Evolutionary conservation across 768 basidiomycete species (phyloP), one percentile per base, ranked within the genome.

Genomic region (Porphyrellus cyaneotinctus): DNA sequence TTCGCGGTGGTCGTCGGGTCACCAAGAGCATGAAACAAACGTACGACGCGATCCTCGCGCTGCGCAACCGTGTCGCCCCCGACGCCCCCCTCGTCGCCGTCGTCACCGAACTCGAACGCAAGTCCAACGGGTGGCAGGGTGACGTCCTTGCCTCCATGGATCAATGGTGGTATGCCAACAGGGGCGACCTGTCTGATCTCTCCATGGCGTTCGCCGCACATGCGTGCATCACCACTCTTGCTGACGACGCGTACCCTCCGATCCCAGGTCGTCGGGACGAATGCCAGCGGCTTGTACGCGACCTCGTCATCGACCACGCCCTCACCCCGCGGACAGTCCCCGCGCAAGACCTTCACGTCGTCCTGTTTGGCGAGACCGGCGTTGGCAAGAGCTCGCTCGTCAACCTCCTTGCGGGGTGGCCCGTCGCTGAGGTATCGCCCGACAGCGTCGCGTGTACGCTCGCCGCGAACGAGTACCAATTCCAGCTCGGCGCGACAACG

Each of bases 341-440:
- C 35, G 3, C 53, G 0, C 58, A 61, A 37, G 62, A 66, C 47
- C 35, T 64, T 14, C 64, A 72, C 41, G 44, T 76, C 43, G 59
- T 77, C 18, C 48, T 78, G 18, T 78, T 77, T 43, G 75, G 76
- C 0, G 72, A 76, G 47, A 66, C 72, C 0, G 75, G 75, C 17
- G 52, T 60, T n/a, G 67, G 67, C 6, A 68, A 68, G 41, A 69
- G 67, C 26, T 71, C 69, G 11, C 56, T 68, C 31, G 58, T 68
- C 44, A 78, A 77, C 42, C 69, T 78, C 61, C 56, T 78, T 39
- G 59, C 63, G 6, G 68, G 64, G 54, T 71, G 52, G 60, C 68
- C 49, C 15, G 48, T 67, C 28, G 65, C 67, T 10, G 36, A 48
- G 0, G 44, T 61, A 17, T 71, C 67, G 4, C 59, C 61, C 23